phyloP scores from a whole-genome alignment of 75 land plant species.

The Pinus tabuliformis region DNA sequence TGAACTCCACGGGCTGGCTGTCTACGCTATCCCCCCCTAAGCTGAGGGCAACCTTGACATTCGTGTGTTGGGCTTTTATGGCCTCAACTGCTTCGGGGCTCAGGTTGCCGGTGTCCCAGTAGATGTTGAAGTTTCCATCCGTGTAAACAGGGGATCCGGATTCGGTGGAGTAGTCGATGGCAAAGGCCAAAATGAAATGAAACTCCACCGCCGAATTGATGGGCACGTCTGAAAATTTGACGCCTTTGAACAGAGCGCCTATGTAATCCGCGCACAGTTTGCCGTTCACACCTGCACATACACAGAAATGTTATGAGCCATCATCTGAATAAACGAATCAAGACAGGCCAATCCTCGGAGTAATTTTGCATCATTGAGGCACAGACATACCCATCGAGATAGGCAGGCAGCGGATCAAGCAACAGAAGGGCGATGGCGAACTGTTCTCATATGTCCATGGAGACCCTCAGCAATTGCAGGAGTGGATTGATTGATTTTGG shows the following conservation, averaged over 20 bases:
- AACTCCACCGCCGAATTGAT: conserved; percentile 12
- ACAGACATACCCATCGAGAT: too few species aligned
- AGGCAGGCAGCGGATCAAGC: too few species aligned
- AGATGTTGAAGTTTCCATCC: conserved; percentile 24
- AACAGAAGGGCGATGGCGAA: too few species aligned
- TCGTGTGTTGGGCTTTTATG: conserved; percentile 24
- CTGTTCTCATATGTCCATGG: too few species aligned
- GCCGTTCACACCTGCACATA: neutral
- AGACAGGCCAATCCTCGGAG: too few species aligned
- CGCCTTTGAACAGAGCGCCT: conserved; percentile 14
- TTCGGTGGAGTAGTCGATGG: conserved; percentile 18
- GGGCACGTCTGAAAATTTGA: conserved; percentile 21
- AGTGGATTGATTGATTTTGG: too few species aligned
- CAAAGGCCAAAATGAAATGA: conserved; percentile 31
- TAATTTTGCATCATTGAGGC: too few species aligned
- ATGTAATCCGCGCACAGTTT: conserved; percentile 26
- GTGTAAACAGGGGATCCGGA: conserved; percentile 6
- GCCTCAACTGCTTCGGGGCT: conserved; percentile 16
- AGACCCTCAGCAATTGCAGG: too few species aligned
- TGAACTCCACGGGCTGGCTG: conserved; percentile 14
- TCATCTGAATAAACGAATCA: too few species aligned
- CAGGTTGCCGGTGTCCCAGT: conserved; percentile 27
- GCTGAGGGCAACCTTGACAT: conserved; percentile 36
- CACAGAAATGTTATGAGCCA: too few species aligned
- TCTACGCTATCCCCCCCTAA: conserved; percentile 34